phyloP scores from a whole-genome alignment of 2,329 filamentous ascomycete species.

The Fusarium avenaceum region DNA sequence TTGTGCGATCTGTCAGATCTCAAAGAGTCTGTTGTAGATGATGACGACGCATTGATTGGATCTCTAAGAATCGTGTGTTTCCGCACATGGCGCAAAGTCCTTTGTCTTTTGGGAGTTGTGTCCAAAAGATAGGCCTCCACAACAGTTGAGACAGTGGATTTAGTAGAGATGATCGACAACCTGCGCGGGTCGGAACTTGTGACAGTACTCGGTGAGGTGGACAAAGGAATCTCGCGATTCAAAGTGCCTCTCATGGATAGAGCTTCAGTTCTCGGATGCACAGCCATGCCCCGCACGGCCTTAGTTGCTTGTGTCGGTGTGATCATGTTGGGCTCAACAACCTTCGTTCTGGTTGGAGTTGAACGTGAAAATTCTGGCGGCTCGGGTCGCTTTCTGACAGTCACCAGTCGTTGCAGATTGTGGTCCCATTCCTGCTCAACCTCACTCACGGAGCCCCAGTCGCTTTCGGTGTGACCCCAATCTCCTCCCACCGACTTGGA shows the following conservation, averaged over 20 bases:
- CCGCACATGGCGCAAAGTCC: constrained; percentile 72
- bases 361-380: constrained; percentile 43
- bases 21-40: constrained; percentile 22
- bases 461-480: constrained; percentile 68
- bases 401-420: constrained; percentile 67
- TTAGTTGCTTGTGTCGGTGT: constrained; percentile 66
- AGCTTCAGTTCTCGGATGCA: constrained; percentile 58
- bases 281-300: constrained; percentile 62
- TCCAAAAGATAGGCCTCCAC: constrained; percentile 72
- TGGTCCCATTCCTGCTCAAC: constrained; percentile 69
- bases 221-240: constrained; percentile 41
- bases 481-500: constrained; percentile 60
- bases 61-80: constrained; percentile 68
- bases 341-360: constrained; percentile 54
- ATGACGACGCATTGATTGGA: constrained; percentile 48
- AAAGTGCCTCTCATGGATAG: constrained; percentile 44
- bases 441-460: constrained; percentile 65
- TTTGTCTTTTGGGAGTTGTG: constrained; percentile 59
- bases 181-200: constrained; percentile 61
- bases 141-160: constrained; percentile 68
- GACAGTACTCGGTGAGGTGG: constrained; percentile 55
- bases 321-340: constrained; percentile 63
- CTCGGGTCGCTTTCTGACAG: constrained; percentile 62
- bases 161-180: constrained; percentile 67
- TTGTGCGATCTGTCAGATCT: constrained; percentile 41